Base-by-base conservation (phyloP, 495 filamentous ascomycete genomes). In the Penicillium coprophilum region DNA sequence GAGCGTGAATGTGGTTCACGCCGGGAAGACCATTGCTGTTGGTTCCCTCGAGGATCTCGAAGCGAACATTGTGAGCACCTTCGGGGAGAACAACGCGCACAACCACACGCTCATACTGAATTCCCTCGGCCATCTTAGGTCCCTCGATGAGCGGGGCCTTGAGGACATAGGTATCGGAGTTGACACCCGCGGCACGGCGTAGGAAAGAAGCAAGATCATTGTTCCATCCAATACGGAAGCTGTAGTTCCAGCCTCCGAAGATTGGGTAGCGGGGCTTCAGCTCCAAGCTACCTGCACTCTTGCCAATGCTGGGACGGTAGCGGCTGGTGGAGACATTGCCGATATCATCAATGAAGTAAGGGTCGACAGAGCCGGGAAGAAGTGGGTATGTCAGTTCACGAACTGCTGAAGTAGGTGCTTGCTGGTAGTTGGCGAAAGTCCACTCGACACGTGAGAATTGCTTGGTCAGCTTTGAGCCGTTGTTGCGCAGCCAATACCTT, bases 231-330 rank as follows among this genome's bases (percentile, higher is more conserved):
- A 97, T 82, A 44, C 86, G 87, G 77, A 97, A 98, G 58, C 87
- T 92, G 67, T 96, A 97, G 72, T 96, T 96, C 94, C 94, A 98
- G 48, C 90, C 91, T 45, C 94, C 94, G 65, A 97, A 97, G 23
- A 98, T 67, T 8, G 94, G 94, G 71, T 90, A 98, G 28, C 94
- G 82, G 15, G 95, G 95, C 73, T 89, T 91, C 57, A 97, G 82
- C 73, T 97, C 94, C 38, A 97, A 82, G 53, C 83, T 76, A 31
- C 89, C 91, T 64, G 96, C 91, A 2, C 87, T 82, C 69, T 80
- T 81, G 32, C 58, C 57, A 27, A 85, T 88, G 55, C 83, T 86
- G n/a, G 77, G 74, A 54, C 94, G 83, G 80, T 92, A 98, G 63
- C 84, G 83, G 53, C 90, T 96, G 27, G 94, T 98, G 19, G 90